A percentile compares a stretch with the other conserved stretches of the same genome.
These are phyloP conservation scores for Knufia petricola DNA, from an alignment of 2,329 filamentous ascomycete species.

Conservation along the genomic window DNA sequence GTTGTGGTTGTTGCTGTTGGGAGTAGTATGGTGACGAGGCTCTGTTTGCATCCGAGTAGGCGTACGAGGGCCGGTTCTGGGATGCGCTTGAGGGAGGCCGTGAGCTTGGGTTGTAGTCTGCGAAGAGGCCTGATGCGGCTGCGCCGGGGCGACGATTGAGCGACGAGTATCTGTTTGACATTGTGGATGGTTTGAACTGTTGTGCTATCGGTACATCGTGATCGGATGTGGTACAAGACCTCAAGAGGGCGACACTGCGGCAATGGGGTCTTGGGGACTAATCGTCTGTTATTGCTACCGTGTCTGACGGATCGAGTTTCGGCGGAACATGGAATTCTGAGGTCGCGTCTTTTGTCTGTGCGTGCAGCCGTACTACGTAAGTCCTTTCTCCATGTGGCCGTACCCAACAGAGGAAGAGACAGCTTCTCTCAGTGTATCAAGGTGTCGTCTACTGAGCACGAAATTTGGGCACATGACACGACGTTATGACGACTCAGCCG, in stretches of 20 bases:
- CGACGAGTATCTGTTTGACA: conserved; percentile 44
- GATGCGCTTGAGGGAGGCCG: conserved; percentile 20
- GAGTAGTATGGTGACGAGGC: conserved; percentile 3
- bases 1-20: background rate
- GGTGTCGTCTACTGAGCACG: too few relatives aligned
- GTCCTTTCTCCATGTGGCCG: too few relatives aligned
- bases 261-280: background rate
- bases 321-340: background rate
- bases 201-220: conserved; percentile 3
- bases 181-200: background rate
- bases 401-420: too few relatives aligned
- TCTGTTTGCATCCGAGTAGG: conserved; percentile 4
- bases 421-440: too few relatives aligned
- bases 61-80: conserved; percentile 8
- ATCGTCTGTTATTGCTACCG: background rate
- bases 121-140: conserved; percentile 58
- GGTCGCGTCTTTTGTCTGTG: background rate
- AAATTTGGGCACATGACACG: too few relatives aligned
- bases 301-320: background rate
- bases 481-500: too few relatives aligned
- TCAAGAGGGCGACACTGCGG: background rate
- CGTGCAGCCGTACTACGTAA: background rate
- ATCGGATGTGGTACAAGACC: background rate
- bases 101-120: conserved; percentile 36
- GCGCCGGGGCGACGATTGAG: conserved; percentile 55